phyloP scores from a whole-genome alignment of 2,329 filamentous ascomycete species.

The Talaromyces funiculosus region DNA sequence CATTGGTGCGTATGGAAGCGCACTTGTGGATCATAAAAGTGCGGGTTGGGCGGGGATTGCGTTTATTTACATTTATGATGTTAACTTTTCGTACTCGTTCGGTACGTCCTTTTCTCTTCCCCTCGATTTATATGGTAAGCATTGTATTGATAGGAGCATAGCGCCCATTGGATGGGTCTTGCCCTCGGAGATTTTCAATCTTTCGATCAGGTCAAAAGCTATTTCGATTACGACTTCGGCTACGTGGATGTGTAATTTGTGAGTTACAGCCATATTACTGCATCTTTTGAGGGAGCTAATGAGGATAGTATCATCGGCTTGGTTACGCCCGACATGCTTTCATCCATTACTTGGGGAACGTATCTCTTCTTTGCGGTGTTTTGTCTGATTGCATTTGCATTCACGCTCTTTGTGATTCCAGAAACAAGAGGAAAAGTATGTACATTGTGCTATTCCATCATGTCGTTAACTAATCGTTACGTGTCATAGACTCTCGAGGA shows the following conservation, averaged over 20 bases:
- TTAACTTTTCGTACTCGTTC: conserved; percentile 36
- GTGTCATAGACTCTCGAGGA: conserved; percentile 46
- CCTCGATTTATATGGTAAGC: neutral
- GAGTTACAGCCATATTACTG: conserved; percentile 9
- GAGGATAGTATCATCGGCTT: conserved; percentile 27
- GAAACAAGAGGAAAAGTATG: conserved; percentile 33
- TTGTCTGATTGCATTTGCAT: conserved; percentile 30
- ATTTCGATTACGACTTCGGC: conserved; percentile 35
- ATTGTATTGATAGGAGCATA: conserved; percentile 11
- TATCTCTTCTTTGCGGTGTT: conserved; percentile 38
- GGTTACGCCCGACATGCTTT: conserved; percentile 35
- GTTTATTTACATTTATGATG: conserved; percentile 35
- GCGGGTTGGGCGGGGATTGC: conserved; percentile 35
- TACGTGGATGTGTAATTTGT: conserved; percentile 39
- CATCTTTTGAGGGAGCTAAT: neutral
- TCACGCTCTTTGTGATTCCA: conserved; percentile 32
- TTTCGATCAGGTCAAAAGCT: conserved; percentile 33
- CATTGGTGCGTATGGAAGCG: conserved; percentile 28
- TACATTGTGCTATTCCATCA: neutral
- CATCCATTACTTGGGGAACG: conserved; percentile 33
- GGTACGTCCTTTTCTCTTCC: conserved; percentile 20
- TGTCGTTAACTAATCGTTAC: neutral
- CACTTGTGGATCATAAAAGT: conserved; percentile 23
- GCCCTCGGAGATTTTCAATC: conserved; percentile 37
- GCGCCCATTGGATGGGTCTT: conserved; percentile 36